phyloP scores from a whole-genome alignment of 225 moss, liverwort and hornwort species.

The Bryum argenteum region DNA sequence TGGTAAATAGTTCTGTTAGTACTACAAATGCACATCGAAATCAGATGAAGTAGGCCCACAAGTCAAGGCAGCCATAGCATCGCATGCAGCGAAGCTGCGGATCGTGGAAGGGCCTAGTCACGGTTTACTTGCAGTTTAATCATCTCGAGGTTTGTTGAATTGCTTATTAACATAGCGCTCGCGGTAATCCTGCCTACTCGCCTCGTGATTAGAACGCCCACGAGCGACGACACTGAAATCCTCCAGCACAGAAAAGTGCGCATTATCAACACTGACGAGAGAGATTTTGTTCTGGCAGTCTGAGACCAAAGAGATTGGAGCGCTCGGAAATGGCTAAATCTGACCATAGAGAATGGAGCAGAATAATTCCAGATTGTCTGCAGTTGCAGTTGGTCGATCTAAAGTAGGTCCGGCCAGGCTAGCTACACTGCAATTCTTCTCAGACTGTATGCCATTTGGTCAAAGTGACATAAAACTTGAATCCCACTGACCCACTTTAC shows the following conservation, averaged over 20 bases:
- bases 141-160: too few species aligned
- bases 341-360: background rate
- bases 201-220: background rate
- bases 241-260: slow-evolving; percentile 21
- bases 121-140: background rate
- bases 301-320: background rate
- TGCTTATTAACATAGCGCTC: too few species aligned
- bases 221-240: background rate
- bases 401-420: background rate
- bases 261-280: slow-evolving; percentile 1
- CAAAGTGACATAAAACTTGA: too few species aligned
- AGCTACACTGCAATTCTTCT: too few species aligned
- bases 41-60: too few species aligned
- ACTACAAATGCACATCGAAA: background rate
- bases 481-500: too few species aligned
- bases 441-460: too few species aligned
- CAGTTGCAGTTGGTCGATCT: background rate
- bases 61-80: too few species aligned
- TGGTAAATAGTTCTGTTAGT: background rate
- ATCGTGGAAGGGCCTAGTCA: background rate
- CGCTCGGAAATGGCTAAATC: too few species aligned
- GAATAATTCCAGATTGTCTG: background rate
- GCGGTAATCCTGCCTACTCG: background rate
- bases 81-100: too few species aligned
- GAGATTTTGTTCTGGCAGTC: slow-evolving; percentile 15